A percentile compares a stretch with the other conserved stretches of the same genome.
These are phyloP conservation scores for Poteriospumella lacustris DNA, from an alignment of 108 stramenopile genomes.

Conservation along the genomic window DNA sequence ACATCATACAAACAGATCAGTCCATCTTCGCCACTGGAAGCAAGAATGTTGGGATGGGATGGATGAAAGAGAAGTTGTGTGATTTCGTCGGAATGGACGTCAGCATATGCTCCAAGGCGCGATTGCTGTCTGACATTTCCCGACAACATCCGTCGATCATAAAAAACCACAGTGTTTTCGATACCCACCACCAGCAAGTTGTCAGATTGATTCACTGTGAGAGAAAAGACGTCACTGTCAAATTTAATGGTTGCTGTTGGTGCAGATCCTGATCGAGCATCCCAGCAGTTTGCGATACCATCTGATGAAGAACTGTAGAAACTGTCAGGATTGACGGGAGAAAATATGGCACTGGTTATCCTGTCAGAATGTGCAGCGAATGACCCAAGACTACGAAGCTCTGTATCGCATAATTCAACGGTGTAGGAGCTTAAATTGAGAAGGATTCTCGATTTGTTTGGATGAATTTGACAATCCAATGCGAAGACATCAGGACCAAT, in stretches of 20 bases:
- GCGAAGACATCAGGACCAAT: too few relatives aligned
- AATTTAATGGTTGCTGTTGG: background rate
- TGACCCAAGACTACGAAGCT: too few relatives aligned
- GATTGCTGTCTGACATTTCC: background rate
- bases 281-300: background rate
- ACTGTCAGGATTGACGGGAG: too few relatives aligned
- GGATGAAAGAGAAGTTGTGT: slow-evolving; percentile 36
- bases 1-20: slow-evolving; percentile 47
- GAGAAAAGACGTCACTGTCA: background rate
- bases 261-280: background rate
- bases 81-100: slow-evolving; percentile 9
- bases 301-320: background rate
- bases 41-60: slow-evolving; percentile 12
- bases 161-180: background rate
- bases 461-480: too few relatives aligned
- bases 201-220: background rate
- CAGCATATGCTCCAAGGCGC: background rate
- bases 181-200: background rate
- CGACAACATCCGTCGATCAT: background rate
- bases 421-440: too few relatives aligned
- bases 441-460: too few relatives aligned
- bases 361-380: too few relatives aligned
- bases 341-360: too few relatives aligned
- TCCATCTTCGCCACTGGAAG: slow-evolving; percentile 47
- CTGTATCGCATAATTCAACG: too few relatives aligned